Conservation (phyloP, 768 basidiomycete species). For the Collybiopsis confluens region DNA sequence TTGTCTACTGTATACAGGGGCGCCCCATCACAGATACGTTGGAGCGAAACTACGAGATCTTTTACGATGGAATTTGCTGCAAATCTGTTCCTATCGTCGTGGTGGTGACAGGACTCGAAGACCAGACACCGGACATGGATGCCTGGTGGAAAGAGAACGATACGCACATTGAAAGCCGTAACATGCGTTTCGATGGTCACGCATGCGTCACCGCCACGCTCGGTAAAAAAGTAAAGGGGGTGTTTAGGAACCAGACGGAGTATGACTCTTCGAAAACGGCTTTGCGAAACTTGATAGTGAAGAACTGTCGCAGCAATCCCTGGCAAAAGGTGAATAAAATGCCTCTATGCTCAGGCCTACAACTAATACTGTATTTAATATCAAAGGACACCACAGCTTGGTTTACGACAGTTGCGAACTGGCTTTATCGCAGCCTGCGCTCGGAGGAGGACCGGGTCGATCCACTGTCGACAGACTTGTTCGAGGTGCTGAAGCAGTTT, state of each 20-base stretch:
- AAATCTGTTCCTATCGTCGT: constrained; percentile 33
- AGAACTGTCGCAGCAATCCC: constrained; percentile 14
- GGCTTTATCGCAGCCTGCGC: background rate
- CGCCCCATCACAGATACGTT: constrained; percentile 29
- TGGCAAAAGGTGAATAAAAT: constrained; percentile 15
- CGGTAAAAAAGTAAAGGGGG: background rate
- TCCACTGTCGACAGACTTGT: background rate
- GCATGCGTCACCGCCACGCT: constrained; percentile 27
- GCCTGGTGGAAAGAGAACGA: constrained; percentile 26
- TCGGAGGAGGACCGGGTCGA: background rate
- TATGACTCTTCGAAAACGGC: background rate
- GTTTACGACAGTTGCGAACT: background rate
- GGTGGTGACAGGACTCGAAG: constrained; percentile 35
- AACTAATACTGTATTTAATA: background rate
- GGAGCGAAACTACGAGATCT: constrained; percentile 34
- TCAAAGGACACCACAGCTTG: background rate
- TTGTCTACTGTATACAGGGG: constrained; percentile 36
- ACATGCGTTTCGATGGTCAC: constrained; percentile 25
- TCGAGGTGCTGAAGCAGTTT: background rate
- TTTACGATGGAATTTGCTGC: constrained; percentile 31
- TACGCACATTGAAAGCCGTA: constrained; percentile 17
- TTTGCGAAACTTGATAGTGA: constrained; percentile 13
- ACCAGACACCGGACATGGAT: constrained; percentile 24
- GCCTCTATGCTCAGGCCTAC: background rate
- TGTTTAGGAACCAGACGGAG: constrained; percentile 6